These are phyloP conservation scores for Piromyces sp. DNA, from an alignment of 192 early-diverging fungal species.

Conservation along the genomic window DNA sequence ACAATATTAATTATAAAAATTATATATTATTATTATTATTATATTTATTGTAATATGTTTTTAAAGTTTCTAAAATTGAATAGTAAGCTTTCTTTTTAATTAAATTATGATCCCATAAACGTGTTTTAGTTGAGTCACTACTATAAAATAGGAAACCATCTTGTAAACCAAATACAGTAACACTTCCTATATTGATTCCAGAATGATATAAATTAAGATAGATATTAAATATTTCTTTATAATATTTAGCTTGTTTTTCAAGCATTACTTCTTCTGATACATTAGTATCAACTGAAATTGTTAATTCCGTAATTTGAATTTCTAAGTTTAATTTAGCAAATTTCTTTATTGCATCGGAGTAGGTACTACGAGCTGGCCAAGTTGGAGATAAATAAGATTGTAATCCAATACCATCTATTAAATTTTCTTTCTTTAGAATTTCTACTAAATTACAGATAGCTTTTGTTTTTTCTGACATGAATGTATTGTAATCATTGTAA, in stretches of 20 bases:
- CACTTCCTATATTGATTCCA: not conserved
- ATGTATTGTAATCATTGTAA: not conserved
- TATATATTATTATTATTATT: too few species aligned
- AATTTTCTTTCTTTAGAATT: not conserved
- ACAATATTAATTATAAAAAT: too few species aligned
- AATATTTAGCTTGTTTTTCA: not conserved
- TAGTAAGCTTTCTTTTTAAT: not conserved
- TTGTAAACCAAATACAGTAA: not conserved
- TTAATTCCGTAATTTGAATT: not conserved
- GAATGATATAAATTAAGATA: not conserved
- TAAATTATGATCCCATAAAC: not conserved
- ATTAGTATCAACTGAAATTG: not conserved
- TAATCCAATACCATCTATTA: not conserved
- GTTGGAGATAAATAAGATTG: not conserved
- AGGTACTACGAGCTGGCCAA: not conserved
- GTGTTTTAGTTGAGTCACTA: not conserved
- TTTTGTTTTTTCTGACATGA: not conserved
- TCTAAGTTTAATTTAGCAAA: not conserved
- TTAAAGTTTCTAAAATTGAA: not conserved
- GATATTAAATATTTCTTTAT: not conserved
- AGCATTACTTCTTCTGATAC: not conserved
- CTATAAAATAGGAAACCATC: not conserved
- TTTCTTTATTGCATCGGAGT: not conserved
- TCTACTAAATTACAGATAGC: not conserved
- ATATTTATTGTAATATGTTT: not conserved